phyloP scores from a whole-genome alignment of 2,329 filamentous ascomycete species.

The Phialophora tarda region DNA sequence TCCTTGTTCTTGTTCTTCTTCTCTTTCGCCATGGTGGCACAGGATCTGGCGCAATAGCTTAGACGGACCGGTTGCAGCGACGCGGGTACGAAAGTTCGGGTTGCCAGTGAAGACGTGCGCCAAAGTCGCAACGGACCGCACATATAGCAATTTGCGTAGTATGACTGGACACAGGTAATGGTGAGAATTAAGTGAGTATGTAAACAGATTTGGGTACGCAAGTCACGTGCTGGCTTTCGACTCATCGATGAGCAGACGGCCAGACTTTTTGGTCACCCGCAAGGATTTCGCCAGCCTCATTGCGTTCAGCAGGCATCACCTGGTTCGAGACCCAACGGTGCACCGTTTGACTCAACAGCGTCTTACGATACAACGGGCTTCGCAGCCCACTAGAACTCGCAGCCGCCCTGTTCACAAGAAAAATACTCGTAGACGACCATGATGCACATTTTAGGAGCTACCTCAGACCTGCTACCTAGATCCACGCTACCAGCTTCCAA shows the following conservation, averaged over 20 bases:
- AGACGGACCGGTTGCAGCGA: background rate
- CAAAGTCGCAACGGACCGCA: slow-evolving; percentile 12
- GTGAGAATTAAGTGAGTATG: background rate
- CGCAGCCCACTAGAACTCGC: background rate
- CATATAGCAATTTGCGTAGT: slow-evolving; percentile 9
- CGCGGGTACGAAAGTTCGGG: background rate
- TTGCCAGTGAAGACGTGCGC: background rate
- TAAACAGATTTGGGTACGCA: slow-evolving; percentile 1
- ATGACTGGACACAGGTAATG: background rate
- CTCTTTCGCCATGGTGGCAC: slow-evolving; percentile 33
- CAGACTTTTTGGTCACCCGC: background rate
- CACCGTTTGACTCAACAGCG: background rate
- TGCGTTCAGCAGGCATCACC: background rate
- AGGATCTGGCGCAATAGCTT: slow-evolving; percentile 6
- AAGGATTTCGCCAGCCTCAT: background rate
- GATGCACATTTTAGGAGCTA: slow-evolving; percentile 8
- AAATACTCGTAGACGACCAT: background rate
- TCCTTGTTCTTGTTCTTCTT: slow-evolving; percentile 38
- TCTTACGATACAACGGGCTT: background rate
- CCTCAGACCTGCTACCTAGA: slow-evolving; percentile 7
- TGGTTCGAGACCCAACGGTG: background rate
- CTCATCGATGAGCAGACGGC: background rate
- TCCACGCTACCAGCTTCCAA: slow-evolving; percentile 3
- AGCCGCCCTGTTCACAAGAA: background rate
- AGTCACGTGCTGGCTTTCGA: slow-evolving; percentile 2